Percentiles rank a stretch among this genome's conserved stretches.
Conservation (phyloP, 805 yeast species). For the Priceomyces castillae region DNA sequence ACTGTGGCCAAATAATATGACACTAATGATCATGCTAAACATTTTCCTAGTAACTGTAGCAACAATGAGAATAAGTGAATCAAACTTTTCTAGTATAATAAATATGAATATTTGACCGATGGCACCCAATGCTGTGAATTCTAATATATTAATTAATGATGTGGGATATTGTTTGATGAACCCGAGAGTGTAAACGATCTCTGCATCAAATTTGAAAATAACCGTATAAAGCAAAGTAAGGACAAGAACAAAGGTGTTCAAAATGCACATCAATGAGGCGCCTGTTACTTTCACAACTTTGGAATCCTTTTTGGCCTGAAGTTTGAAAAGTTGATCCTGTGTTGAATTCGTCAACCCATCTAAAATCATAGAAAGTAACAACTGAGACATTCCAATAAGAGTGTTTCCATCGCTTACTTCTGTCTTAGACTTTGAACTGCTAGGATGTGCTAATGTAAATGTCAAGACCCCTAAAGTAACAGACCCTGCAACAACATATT, state of each 20-base stretch:
- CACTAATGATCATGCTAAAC: slow-evolving; percentile 91
- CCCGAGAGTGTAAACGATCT: slow-evolving; percentile 45
- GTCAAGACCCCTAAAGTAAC: slow-evolving; percentile 82
- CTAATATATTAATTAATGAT: slow-evolving; percentile 55
- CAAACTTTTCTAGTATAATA: slow-evolving; percentile 76
- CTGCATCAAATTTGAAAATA: slow-evolving; percentile 39
- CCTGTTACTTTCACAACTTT: slow-evolving; percentile 56
- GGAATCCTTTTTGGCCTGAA: slow-evolving; percentile 20
- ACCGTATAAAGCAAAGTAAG: slow-evolving; percentile 51
- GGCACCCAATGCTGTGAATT: slow-evolving; percentile 79
- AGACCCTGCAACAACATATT: slow-evolving; percentile 71
- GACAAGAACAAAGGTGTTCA: slow-evolving; percentile 43
- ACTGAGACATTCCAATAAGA: slow-evolving; percentile 56
- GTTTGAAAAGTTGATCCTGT: slow-evolving; percentile 78
- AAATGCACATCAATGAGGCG: slow-evolving; percentile 80
- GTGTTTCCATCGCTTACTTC: slow-evolving; percentile 42
- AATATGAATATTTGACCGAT: slow-evolving; percentile 94
- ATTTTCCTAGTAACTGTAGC: slow-evolving; percentile 96
- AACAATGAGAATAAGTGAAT: slow-evolving; percentile 80
- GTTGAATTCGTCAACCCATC: slow-evolving; percentile 94
- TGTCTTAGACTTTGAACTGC: slow-evolving; percentile 23
- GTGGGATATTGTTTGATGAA: slow-evolving; percentile 53
- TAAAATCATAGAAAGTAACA: slow-evolving; percentile 62
- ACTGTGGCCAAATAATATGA: slow-evolving; percentile 78
- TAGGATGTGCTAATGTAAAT: slow-evolving; percentile 58